Evolutionary conservation across 1,139 yeast species (phyloP).

Genomic region (Eremothecium sinecaudum): DNA sequence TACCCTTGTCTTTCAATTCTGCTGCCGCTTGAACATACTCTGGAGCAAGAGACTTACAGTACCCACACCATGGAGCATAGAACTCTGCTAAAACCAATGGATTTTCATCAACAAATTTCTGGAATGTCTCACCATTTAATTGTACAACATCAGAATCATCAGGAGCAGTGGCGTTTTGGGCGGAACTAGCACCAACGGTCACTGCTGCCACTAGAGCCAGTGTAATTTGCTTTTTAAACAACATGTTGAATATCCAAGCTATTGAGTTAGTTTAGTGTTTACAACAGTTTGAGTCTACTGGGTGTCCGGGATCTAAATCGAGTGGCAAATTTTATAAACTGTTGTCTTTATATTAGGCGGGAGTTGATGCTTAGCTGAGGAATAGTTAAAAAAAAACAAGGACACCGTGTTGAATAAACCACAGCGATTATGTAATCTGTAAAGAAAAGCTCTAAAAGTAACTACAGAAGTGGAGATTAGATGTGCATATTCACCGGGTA

Average conservation of each 20-base stretch:
- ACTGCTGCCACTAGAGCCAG: constrained; percentile 21
- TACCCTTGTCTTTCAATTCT: constrained; percentile 49
- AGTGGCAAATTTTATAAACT: too few species aligned
- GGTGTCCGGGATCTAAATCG: too few species aligned
- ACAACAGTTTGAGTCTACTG: too few species aligned
- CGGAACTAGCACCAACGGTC: constrained; percentile 27
- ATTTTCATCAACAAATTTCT: constrained; percentile 55
- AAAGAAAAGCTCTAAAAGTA: too few species aligned
- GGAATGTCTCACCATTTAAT: constrained; percentile 54
- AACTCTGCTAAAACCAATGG: constrained; percentile 87
- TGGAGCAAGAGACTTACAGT: constrained; percentile 91
- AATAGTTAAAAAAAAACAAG: too few species aligned
- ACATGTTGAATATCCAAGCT: constrained; percentile 6
- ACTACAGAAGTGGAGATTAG: too few species aligned
- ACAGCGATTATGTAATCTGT: too few species aligned
- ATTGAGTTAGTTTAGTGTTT: too few species aligned
- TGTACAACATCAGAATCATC: constrained; percentile 84
- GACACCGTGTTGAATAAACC: too few species aligned
- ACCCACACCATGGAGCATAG: constrained; percentile 99
- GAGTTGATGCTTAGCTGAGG: too few species aligned
- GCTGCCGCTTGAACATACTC: constrained; percentile 85
- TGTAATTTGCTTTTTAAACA: constrained; percentile 9
- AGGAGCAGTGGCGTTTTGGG: constrained; percentile 57
- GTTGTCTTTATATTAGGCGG: too few species aligned
- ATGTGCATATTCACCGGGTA: too few species aligned